phyloP scores from a whole-genome alignment of 345 rosid species.

The Salix caprea region DNA sequence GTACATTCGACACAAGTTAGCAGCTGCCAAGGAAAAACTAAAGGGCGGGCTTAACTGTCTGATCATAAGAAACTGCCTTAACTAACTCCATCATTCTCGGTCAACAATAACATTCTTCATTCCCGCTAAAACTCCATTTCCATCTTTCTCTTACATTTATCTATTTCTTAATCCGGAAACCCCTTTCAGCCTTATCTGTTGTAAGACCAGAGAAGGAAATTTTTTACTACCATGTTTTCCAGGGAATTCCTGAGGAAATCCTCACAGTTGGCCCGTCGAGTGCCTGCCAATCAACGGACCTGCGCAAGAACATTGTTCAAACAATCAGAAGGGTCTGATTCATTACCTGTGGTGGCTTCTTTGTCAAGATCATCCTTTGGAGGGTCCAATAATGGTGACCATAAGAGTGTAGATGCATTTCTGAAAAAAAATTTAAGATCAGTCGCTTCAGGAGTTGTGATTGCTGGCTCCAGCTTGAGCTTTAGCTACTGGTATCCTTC shows the following conservation, averaged over 20 bases:
- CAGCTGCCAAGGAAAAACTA: background rate
- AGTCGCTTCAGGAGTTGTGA: slow-evolving; percentile 21
- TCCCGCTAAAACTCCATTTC: background rate
- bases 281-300: background rate
- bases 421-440: slow-evolving; percentile 24
- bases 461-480: slow-evolving; percentile 38
- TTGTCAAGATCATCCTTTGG: slow-evolving; percentile 2
- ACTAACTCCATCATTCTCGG: slow-evolving; percentile 11
- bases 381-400: slow-evolving; percentile 5
- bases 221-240: slow-evolving; percentile 1
- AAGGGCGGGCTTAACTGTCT: slow-evolving; percentile 5
- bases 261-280: background rate
- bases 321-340: slow-evolving; percentile 3
- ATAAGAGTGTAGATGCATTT: background rate
- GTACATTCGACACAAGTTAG: no score
- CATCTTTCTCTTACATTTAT: background rate
- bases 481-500: slow-evolving; percentile 23
- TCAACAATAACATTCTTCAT: background rate
- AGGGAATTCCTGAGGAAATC: background rate
- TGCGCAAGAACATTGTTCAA: background rate
- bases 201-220: background rate
- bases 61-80: background rate
- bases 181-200: background rate
- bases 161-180: background rate
- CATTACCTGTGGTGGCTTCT: background rate